Conservation (phyloP, 2,329 filamentous ascomycete genomes). For the Thelonectria rubi region DNA sequence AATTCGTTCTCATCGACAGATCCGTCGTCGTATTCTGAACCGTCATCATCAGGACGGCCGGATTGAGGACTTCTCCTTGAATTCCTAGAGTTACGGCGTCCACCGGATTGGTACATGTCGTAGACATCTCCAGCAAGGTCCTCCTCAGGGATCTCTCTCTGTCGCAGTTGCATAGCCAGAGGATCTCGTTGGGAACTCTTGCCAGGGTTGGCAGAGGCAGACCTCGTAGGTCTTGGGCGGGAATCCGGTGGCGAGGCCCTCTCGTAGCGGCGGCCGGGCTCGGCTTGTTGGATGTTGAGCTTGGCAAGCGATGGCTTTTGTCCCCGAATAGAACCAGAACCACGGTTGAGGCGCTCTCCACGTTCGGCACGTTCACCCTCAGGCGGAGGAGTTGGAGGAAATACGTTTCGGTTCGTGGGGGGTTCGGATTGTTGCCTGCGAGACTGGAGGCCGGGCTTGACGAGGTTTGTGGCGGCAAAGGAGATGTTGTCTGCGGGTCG, state of each 20-base stretch:
- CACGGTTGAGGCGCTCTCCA: background rate
- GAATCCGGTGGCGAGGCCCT: slow-evolving; percentile 58
- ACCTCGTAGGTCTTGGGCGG: slow-evolving; percentile 51
- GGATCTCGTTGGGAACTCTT: slow-evolving; percentile 55
- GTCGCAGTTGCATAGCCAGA: slow-evolving; percentile 42
- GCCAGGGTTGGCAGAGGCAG: slow-evolving; percentile 56
- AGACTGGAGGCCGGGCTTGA: slow-evolving; percentile 84
- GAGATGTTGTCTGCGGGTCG: slow-evolving; percentile 85
- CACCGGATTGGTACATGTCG: slow-evolving; percentile 62
- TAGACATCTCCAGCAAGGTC: slow-evolving; percentile 77
- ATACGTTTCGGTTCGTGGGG: slow-evolving; percentile 79
- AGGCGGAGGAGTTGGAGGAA: slow-evolving; percentile 97
- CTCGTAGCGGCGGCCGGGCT: slow-evolving; percentile 63
- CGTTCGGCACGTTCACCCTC: slow-evolving; percentile 78
- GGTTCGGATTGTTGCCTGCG: slow-evolving; percentile 88
- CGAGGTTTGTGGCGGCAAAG: slow-evolving; percentile 90
- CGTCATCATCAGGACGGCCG: slow-evolving; percentile 82
- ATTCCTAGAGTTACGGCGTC: slow-evolving; percentile 46
- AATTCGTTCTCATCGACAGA: slow-evolving; percentile 81
- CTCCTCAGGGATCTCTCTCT: slow-evolving; percentile 56
- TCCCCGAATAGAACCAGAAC: slow-evolving; percentile 63
- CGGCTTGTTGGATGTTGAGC: slow-evolving; percentile 66
- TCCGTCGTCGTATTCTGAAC: slow-evolving; percentile 72
- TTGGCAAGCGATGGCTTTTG: slow-evolving; percentile 69
- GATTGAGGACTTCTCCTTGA: slow-evolving; percentile 54